Evolutionary conservation across 1,139 yeast species (phyloP).

Genomic region (Yamadazyma conglobata): DNA sequence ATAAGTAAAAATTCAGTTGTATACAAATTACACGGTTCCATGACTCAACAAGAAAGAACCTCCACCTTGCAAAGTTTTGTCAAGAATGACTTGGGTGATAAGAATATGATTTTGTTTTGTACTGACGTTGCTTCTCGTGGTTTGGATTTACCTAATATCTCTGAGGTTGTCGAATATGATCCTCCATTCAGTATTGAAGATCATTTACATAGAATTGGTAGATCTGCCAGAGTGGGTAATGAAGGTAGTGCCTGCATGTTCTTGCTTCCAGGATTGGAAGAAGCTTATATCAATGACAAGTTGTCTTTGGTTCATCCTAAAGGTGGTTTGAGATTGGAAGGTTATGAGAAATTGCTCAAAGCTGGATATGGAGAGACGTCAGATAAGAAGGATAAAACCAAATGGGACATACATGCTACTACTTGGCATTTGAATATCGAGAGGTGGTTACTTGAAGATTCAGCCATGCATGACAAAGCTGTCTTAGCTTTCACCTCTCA

Average conservation of each 20-base stretch:
- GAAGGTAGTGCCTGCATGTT: constrained; percentile 68
- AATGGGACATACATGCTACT: constrained; percentile 95
- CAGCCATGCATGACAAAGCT: constrained; percentile 57
- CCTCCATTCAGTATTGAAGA: constrained; percentile 71
- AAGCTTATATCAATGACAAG: constrained; percentile 65
- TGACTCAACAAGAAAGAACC: constrained; percentile 78
- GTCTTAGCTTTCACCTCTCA: constrained; percentile 82
- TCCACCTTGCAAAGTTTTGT: constrained; percentile 69
- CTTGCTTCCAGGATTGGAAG: constrained; percentile 84
- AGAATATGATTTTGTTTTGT: constrained; percentile 70
- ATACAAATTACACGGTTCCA: constrained; percentile 88
- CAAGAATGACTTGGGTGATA: constrained; percentile 23
- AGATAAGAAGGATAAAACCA: constrained; percentile 30
- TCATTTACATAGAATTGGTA: constrained; percentile 70
- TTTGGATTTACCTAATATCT: constrained; percentile 62
- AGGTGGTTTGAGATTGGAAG: constrained; percentile 36
- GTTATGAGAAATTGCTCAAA: constrained; percentile 52
- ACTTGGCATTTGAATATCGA: constrained; percentile 93
- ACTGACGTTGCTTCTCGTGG: constrained; percentile 80
- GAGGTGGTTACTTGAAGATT: constrained; percentile 77
- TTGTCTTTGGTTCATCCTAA: constrained; percentile 57
- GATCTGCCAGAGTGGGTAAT: constrained; percentile 72
- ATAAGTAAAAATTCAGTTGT: constrained; percentile 48
- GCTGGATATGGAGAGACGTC: constrained; percentile 39
- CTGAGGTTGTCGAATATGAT: constrained; percentile 63